Evolutionary conservation across 1,284 basidiomycete genomes (phyloP).

Genomic region (Cryptococcus amylolentus): DNA sequence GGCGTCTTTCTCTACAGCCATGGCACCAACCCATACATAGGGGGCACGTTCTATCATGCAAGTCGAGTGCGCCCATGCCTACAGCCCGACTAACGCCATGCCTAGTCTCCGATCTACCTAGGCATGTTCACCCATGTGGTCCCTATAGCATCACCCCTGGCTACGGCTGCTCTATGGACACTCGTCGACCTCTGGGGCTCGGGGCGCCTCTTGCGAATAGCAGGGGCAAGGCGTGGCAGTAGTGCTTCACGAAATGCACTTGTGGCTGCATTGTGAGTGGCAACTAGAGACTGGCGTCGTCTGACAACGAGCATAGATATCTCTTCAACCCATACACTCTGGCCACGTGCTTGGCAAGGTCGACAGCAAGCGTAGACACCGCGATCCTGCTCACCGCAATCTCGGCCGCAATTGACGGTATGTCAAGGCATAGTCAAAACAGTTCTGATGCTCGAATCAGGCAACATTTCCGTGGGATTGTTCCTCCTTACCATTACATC

Average conservation of each 20-base stretch:
- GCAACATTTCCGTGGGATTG: constrained; percentile 57
- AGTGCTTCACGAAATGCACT: constrained; percentile 56
- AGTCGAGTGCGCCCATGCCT: constrained; percentile 24
- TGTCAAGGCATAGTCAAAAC: constrained; percentile 5
- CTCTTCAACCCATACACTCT: constrained; percentile 85
- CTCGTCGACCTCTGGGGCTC: constrained; percentile 64
- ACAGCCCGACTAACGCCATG: constrained; percentile 4
- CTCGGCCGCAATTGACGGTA: constrained; percentile 69
- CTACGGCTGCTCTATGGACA: constrained; percentile 66
- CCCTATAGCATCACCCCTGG: constrained; percentile 53
- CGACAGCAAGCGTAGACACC: constrained; percentile 77
- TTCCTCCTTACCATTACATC: constrained; percentile 65
- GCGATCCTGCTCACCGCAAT: constrained; percentile 63
- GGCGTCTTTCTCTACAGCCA: constrained; percentile 72
- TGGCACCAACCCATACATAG: constrained; percentile 76
- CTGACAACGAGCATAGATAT: constrained; percentile 56
- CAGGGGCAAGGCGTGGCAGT: constrained; percentile 26
- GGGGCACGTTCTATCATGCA: constrained; percentile 79
- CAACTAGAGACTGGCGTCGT: background rate
- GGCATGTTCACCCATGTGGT: constrained; percentile 65
- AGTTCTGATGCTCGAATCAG: constrained; percentile 46
- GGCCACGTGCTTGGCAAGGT: constrained; percentile 71
- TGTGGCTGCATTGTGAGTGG: constrained; percentile 62
- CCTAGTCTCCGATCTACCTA: constrained; percentile 76
- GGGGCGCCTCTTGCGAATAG: constrained; percentile 54